Evolutionary conservation across 192 early-diverging fungal species (phyloP).

Genomic region (Backusella tarrabulga): DNA sequence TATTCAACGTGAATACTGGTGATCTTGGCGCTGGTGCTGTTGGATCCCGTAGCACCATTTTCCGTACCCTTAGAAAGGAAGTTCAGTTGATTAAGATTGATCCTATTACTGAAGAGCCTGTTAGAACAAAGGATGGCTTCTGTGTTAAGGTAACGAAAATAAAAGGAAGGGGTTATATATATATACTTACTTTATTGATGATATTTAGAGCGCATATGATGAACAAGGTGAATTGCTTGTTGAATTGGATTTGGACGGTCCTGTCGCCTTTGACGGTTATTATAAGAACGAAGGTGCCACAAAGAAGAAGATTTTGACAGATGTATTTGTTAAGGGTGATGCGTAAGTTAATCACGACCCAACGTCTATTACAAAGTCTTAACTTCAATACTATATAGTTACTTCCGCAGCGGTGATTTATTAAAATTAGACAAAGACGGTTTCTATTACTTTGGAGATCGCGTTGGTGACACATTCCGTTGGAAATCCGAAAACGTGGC

Average conservation of each 20-base stretch:
- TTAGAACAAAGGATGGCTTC: conserved; percentile 48
- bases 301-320: conserved; percentile 45
- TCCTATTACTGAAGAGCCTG: conserved; percentile 49
- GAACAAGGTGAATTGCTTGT: conserved; percentile 64
- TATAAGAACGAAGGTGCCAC: conserved; percentile 50
- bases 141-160: conserved; percentile 42
- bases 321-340: conserved; percentile 64
- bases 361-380: neutral
- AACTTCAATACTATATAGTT: neutral
- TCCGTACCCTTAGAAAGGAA: conserved; percentile 26
- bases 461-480: conserved; percentile 69
- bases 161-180: neutral
- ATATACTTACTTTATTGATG: neutral
- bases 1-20: conserved; percentile 45
- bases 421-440: conserved; percentile 47
- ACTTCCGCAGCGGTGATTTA: conserved; percentile 62
- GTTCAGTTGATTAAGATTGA: conserved; percentile 59
- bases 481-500: conserved; percentile 69
- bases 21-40: conserved; percentile 60
- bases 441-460: conserved; percentile 65
- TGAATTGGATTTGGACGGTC: conserved; percentile 30
- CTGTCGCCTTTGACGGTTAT: conserved; percentile 46
- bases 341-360: conserved; percentile 22
- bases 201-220: conserved; percentile 25
- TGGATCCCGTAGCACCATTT: conserved; percentile 50